Evolutionary conservation across 2,329 filamentous ascomycete species (phyloP).

Genomic region (Pseudocercospora crystallina): DNA sequence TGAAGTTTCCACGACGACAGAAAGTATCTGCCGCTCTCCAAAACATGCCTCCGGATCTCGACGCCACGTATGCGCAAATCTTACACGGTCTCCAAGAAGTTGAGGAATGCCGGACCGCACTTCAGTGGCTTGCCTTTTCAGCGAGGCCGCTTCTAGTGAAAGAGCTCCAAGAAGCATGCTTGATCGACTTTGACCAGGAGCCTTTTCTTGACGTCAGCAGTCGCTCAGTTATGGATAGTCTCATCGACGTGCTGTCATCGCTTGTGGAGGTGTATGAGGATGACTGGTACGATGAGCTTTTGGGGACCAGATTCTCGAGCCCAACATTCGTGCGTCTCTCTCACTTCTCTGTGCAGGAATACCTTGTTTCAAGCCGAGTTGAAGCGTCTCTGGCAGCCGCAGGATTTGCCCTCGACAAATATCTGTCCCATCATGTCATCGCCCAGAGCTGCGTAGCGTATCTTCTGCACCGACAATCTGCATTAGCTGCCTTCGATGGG

Average conservation of each 20-base stretch:
- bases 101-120: conserved; percentile 13
- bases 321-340: no score
- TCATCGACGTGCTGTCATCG: conserved; percentile 1
- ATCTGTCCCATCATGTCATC: no score
- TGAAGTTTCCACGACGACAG: conserved; percentile 7
- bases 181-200: background rate
- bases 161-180: conserved; percentile 22
- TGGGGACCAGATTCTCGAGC: no score
- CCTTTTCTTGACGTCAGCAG: background rate
- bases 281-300: no score
- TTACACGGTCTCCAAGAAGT: conserved; percentile 11
- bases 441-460: no score
- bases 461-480: no score
- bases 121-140: conserved; percentile 24
- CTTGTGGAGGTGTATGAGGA: background rate
- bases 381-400: no score
- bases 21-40: conserved; percentile 12
- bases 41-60: conserved; percentile 18
- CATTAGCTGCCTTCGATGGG: no score
- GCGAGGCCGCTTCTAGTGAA: conserved; percentile 13
- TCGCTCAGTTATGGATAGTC: background rate
- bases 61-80: conserved; percentile 28
- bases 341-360: conserved; percentile 29
- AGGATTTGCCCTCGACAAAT: no score
- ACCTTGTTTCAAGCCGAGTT: conserved; percentile 21